phyloP scores from a whole-genome alignment of 805 yeast species.

The Spathaspora boniae region DNA sequence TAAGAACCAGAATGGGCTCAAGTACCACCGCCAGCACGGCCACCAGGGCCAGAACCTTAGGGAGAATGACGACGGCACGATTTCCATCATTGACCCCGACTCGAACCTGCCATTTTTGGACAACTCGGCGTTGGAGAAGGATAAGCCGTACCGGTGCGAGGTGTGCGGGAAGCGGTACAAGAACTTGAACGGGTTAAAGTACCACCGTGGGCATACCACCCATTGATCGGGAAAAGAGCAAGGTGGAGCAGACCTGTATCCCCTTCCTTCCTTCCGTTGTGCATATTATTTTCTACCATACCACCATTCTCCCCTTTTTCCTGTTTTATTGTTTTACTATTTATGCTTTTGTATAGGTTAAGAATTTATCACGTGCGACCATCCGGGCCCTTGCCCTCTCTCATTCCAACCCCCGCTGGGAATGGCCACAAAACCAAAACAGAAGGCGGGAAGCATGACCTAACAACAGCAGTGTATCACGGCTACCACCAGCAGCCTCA shows the following conservation, averaged over 20 bases:
- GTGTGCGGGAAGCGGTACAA: slow-evolving; percentile 97
- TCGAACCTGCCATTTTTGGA: slow-evolving; percentile 86
- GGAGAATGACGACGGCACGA: slow-evolving; percentile 90
- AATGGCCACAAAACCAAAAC: background rate
- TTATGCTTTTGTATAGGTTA: slow-evolving; percentile 1
- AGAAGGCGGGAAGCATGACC: background rate
- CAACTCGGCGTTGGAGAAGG: slow-evolving; percentile 93
- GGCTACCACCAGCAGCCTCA: background rate
- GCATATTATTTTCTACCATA: slow-evolving; percentile 1
- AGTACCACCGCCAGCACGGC: slow-evolving; percentile 93
- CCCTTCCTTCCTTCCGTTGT: background rate
- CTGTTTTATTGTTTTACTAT: background rate
- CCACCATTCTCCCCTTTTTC: background rate
- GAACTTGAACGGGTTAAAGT: slow-evolving; percentile 92
- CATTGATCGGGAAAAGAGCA: slow-evolving; percentile 45
- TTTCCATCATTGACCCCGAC: slow-evolving; percentile 88
- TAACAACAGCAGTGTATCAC: too few species aligned
- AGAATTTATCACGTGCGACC: background rate
- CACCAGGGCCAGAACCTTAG: slow-evolving; percentile 93
- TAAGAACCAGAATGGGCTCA: slow-evolving; percentile 95
- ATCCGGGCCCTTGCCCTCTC: background rate
- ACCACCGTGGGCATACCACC: slow-evolving; percentile 97
- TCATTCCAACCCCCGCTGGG: background rate
- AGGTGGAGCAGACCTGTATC: background rate
- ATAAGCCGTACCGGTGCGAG: slow-evolving; percentile 97